phyloP scores from a whole-genome alignment of 495 filamentous ascomycete species.

The Staphylotrichum tortipilum region DNA sequence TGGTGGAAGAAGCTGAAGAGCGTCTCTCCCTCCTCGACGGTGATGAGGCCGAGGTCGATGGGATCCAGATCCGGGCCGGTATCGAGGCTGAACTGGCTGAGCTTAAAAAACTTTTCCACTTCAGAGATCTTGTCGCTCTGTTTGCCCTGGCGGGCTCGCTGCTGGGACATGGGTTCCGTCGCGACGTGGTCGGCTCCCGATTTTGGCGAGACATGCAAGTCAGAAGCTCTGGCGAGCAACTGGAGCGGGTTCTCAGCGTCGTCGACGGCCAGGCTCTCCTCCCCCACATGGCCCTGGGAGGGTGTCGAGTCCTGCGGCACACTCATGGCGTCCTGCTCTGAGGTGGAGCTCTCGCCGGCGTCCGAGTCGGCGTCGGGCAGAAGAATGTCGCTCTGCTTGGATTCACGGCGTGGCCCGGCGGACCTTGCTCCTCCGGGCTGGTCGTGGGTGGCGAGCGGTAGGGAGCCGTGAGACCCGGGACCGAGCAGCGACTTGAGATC shows the following conservation, averaged over 20 bases:
- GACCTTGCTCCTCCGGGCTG: conserved; percentile 4
- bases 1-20: conserved; percentile 61
- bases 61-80: conserved; percentile 56
- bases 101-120: conserved; percentile 50
- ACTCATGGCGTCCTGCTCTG: conserved; percentile 26
- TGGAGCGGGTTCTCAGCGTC: conserved; percentile 69
- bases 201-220: conserved; percentile 51
- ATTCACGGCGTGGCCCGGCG: conserved; percentile 4
- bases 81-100: conserved; percentile 51
- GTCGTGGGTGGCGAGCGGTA: not conserved
- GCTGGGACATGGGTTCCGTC: conserved; percentile 16
- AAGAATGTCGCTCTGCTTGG: conserved; percentile 13
- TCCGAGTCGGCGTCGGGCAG: conserved; percentile 25
- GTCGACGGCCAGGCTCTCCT: conserved; percentile 48
- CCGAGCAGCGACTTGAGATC: conserved; percentile 49
- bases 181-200: conserved; percentile 14
- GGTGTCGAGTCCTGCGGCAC: conserved; percentile 22
- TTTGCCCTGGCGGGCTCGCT: conserved; percentile 16
- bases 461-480: conserved; percentile 11
- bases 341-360: conserved; percentile 24
- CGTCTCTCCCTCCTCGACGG: conserved; percentile 49
- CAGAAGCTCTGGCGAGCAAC: conserved; percentile 59
- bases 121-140: conserved; percentile 25
- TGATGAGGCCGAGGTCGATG: conserved; percentile 57
- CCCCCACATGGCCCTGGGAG: conserved; percentile 23